Percentiles rank a stretch among this genome's conserved stretches.
Evolutionary conservation across 2,329 filamentous ascomycete species (phyloP).

Genomic region (Fusarium lyarnte): DNA sequence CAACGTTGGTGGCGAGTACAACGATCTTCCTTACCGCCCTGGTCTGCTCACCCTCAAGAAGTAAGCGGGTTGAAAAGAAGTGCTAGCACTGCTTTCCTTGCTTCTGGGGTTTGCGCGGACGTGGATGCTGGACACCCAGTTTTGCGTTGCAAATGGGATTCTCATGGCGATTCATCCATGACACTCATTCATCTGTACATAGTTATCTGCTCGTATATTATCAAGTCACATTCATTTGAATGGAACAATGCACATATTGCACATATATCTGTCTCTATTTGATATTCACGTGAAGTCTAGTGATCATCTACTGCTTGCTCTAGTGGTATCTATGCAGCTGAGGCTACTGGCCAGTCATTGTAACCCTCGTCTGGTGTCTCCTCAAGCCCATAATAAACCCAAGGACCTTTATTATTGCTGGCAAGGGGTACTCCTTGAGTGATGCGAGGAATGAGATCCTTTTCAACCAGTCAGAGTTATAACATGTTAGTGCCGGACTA

Average conservation of each 20-base stretch:
- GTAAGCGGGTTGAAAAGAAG: neutral
- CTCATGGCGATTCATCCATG: neutral
- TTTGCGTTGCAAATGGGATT: constrained; percentile 1
- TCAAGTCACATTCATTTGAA: constrained; percentile 12
- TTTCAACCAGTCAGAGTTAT: neutral
- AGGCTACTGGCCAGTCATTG: constrained; percentile 9
- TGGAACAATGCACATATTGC: constrained; percentile 5
- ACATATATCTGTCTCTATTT: neutral
- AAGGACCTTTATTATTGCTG: neutral
- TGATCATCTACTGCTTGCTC: accelerated
- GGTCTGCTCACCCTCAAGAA: constrained; percentile 10
- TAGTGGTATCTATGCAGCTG: accelerated
- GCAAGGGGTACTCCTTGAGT: neutral
- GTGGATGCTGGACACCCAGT: neutral
- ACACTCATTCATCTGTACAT: constrained; percentile 14
- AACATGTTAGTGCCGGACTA: accelerated
- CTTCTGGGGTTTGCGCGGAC: neutral
- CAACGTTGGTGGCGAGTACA: constrained; percentile 55
- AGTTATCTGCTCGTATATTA: constrained; percentile 17
- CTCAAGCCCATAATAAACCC: neutral
- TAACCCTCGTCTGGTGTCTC: neutral
- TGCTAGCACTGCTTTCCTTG: neutral
- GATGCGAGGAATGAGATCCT: constrained; percentile 6
- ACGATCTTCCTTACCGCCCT: constrained; percentile 5
- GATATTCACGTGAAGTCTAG: accelerated